Conservation (phyloP, 768 basidiomycete genomes). For the Suillus americanus region DNA sequence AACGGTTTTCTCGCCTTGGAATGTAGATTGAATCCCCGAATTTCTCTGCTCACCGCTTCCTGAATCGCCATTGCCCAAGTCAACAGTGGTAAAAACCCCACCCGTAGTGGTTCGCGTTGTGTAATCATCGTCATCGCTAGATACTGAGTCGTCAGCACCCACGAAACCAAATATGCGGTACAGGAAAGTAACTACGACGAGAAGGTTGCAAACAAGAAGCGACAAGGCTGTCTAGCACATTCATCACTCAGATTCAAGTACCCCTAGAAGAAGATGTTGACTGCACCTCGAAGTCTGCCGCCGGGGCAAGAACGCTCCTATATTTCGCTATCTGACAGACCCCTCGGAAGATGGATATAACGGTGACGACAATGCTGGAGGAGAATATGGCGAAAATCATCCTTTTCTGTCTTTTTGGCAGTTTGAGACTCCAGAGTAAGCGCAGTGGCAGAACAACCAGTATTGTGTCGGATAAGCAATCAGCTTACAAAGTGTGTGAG, state of each 20-base stretch:
- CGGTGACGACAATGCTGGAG: not conserved
- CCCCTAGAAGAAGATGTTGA: not conserved
- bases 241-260: not conserved
- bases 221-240: not conserved
- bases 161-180: not conserved
- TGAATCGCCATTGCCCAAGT: not conserved
- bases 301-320: not conserved
- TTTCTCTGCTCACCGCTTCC: not conserved
- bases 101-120: not conserved
- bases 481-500: not conserved
- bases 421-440: constrained; percentile 8
- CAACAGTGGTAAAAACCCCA: not conserved
- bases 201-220: constrained; percentile 3
- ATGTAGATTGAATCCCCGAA: not conserved
- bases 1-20: not conserved
- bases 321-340: not conserved
- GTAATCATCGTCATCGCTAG: not conserved
- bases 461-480: constrained; percentile 5
- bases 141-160: not conserved
- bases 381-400: constrained; percentile 8
- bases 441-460: constrained; percentile 2
- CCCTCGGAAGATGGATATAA: constrained; percentile 3
- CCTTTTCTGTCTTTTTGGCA: constrained; percentile 7
- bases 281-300: constrained; percentile 5
- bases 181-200: not conserved